Evolutionary conservation across 257 asterid genomes (phyloP).

Genomic region (Leptodermis oblonga): DNA sequence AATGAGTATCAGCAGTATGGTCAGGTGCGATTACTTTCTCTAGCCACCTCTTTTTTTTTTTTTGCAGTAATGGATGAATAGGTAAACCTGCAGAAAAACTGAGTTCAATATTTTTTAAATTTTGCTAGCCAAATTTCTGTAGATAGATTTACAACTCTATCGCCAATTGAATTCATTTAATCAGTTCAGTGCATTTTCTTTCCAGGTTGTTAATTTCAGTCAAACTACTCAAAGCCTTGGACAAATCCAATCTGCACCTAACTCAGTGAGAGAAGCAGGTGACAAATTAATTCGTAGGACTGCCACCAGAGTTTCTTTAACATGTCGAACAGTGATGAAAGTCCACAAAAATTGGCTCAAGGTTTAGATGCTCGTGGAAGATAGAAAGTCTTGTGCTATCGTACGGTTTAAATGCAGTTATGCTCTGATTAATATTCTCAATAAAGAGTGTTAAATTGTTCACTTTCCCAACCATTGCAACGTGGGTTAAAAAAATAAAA

Average conservation of each 20-base stretch:
- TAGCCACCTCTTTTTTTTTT: neutral
- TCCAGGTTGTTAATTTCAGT: constrained; percentile 58
- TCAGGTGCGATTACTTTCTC: constrained; percentile 38
- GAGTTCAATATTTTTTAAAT: too few species aligned
- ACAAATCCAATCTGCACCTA: constrained; percentile 14
- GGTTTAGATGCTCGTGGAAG: constrained; percentile 23
- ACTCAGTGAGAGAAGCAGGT: constrained; percentile 22
- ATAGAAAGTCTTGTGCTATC: neutral
- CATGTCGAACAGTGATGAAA: constrained; percentile 72
- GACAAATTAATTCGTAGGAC: constrained; percentile 50
- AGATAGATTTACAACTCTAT: neutral
- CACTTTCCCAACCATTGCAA: neutral
- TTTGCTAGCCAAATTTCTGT: neutral
- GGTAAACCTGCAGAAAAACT: neutral
- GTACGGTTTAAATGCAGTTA: neutral
- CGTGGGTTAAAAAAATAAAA: neutral
- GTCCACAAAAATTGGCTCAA: constrained; percentile 60
- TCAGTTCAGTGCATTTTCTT: neutral
- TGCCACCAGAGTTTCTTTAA: constrained; percentile 71
- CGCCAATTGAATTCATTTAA: neutral
- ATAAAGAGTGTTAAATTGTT: neutral
- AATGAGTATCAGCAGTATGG: constrained; percentile 49
- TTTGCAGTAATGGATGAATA: neutral
- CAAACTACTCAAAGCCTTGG: constrained; percentile 22
- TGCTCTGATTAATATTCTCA: neutral